Evolutionary conservation across 176 grass and related monocot genomes (phyloP).

Genomic region (Rhynchospora pubera): DNA sequence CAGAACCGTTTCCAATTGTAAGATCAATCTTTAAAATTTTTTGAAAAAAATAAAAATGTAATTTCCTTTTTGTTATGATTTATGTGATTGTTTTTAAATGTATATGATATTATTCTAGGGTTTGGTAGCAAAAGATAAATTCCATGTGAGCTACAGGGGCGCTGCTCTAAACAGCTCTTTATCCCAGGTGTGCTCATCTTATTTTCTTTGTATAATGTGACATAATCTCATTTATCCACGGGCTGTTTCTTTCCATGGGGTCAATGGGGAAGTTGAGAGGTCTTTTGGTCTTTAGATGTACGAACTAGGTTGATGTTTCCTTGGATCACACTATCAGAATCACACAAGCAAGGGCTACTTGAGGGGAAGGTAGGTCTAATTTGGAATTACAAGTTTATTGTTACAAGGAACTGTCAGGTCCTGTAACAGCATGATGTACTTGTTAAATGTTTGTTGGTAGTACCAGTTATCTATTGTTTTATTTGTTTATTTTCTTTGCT

Average conservation of each 20-base stretch:
- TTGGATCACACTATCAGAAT: not conserved
- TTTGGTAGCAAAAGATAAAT: slow-evolving; percentile 88
- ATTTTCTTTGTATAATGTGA: slow-evolving; percentile 9
- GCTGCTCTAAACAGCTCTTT: slow-evolving; percentile 73
- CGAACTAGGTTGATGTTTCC: not conserved
- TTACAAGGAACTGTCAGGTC: not conserved
- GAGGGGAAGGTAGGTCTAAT: not conserved
- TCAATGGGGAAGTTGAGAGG: not conserved
- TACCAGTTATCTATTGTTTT: not conserved
- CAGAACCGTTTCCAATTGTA: not conserved
- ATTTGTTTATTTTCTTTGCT: not conserved
- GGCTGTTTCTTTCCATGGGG: not conserved
- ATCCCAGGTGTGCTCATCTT: slow-evolving; percentile 49
- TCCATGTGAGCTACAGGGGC: slow-evolving; percentile 97
- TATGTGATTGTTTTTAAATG: not conserved
- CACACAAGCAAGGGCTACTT: not conserved
- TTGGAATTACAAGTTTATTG: not conserved
- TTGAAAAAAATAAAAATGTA: not conserved
- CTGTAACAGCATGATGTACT: not conserved
- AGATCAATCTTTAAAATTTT: slow-evolving; percentile 8
- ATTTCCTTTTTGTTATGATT: not conserved
- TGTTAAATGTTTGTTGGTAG: not conserved
- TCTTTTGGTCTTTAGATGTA: not conserved
- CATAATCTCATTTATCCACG: slow-evolving; percentile 1
- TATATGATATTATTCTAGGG: slow-evolving; percentile 46